Percentiles rank a stretch among this genome's conserved stretches.
These are phyloP conservation scores for Geotrichum candidum DNA, from an alignment of 1,139 yeast species.

Conservation along the genomic window DNA sequence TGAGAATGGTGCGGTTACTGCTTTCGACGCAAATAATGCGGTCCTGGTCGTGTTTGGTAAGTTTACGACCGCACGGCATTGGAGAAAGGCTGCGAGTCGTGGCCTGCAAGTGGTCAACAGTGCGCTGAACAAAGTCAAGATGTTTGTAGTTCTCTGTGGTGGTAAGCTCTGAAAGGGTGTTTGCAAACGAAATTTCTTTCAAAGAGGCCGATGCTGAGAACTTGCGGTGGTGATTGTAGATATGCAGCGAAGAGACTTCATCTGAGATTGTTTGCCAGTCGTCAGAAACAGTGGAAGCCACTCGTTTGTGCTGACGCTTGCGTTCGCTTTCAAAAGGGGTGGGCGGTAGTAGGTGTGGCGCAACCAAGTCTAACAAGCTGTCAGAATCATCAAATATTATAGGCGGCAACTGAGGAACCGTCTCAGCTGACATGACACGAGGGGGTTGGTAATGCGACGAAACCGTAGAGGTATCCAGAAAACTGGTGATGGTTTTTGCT, in stretches of 20 bases:
- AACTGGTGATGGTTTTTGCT: neutral
- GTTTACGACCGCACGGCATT: neutral
- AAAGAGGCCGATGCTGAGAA: neutral
- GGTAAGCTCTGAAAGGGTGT: neutral
- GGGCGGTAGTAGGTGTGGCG: neutral
- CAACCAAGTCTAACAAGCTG: neutral
- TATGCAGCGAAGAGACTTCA: conserved; percentile 1
- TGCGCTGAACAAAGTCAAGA: neutral
- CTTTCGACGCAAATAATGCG: conserved; percentile 1
- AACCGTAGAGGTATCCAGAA: neutral
- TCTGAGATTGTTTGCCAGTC: conserved; percentile 5
- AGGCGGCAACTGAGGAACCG: conserved; percentile 5
- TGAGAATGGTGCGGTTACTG: neutral
- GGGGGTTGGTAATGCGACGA: neutral
- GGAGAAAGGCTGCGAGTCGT: neutral
- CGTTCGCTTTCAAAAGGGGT: neutral
- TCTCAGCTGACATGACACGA: neutral
- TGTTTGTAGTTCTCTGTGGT: neutral
- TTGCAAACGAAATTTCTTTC: neutral
- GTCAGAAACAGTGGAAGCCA: neutral
- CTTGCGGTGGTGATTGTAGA: neutral
- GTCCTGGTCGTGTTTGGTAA: neutral
- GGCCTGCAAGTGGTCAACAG: neutral
- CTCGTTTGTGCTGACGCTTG: neutral
- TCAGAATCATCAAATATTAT: neutral